phyloP scores from a whole-genome alignment of 202 grass and related monocot species.

The Setaria viridis region DNA sequence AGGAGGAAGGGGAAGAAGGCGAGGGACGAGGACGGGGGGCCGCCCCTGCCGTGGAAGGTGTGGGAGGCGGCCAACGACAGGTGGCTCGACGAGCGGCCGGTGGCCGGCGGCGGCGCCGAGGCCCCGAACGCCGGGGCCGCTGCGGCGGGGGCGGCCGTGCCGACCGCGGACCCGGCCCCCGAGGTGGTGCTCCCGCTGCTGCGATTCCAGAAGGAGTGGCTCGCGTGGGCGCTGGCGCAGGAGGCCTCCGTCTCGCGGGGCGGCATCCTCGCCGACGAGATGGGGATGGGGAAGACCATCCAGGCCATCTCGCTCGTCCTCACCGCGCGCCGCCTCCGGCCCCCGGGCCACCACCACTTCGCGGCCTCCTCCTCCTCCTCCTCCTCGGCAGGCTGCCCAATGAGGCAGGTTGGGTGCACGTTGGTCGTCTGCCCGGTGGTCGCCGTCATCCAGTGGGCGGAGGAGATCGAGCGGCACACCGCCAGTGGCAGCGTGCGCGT shows the following conservation, averaged over 20 bases:
- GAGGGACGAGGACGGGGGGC: not conserved
- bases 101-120: not conserved
- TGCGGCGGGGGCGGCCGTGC: not conserved
- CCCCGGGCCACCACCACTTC: not conserved
- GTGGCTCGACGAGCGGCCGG: slow-evolving; percentile 58
- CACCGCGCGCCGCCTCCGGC: slow-evolving; percentile 49
- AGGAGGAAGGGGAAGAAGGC: slow-evolving; percentile 42
- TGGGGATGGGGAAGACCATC: slow-evolving; percentile 99
- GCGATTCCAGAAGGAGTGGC: slow-evolving; percentile 98
- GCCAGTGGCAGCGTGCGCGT: slow-evolving; percentile 58
- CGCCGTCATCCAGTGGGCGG: slow-evolving; percentile 88
- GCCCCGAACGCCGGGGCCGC: not conserved
- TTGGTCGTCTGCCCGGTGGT: slow-evolving; percentile 86
- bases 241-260: slow-evolving; percentile 69
- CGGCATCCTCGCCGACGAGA: slow-evolving; percentile 92
- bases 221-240: slow-evolving; percentile 82
- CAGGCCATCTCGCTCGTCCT: slow-evolving; percentile 94
- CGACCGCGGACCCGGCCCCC: slow-evolving; percentile 57
- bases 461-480: slow-evolving; percentile 83
- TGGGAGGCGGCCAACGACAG: slow-evolving; percentile 66
- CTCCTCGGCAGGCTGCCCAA: not conserved
- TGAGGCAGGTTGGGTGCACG: slow-evolving; percentile 47
- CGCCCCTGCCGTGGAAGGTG: slow-evolving; percentile 60
- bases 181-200: slow-evolving; percentile 71
- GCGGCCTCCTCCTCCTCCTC: not conserved